Conservation (phyloP, 129 eudicot species). For the Cynara cardunculus region DNA sequence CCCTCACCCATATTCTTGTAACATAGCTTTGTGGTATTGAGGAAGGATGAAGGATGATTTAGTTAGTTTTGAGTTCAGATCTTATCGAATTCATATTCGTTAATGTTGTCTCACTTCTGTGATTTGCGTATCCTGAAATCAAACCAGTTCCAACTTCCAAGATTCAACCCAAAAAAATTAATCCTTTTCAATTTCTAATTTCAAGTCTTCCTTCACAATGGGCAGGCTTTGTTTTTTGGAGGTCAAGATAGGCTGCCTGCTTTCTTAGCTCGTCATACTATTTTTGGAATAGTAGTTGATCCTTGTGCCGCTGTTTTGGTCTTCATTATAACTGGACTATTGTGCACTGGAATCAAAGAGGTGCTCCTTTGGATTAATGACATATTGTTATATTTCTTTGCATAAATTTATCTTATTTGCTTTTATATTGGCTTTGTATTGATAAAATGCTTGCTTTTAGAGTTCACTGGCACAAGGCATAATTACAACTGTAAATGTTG, state of each 20-base stretch:
- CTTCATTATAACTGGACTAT: constrained; percentile 68
- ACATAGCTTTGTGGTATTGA: not conserved
- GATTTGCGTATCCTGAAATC: not conserved
- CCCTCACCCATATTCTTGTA: not conserved
- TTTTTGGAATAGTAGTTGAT: constrained; percentile 77
- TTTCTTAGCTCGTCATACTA: constrained; percentile 73
- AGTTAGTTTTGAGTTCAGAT: not conserved
- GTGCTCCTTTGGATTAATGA: constrained; percentile 24
- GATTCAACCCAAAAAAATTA: not conserved
- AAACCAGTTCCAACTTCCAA: not conserved
- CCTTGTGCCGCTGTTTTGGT: constrained; percentile 95
- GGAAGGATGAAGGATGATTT: not conserved
- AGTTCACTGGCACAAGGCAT: constrained; percentile 64
- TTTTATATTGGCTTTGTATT: constrained; percentile 3
- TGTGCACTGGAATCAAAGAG: constrained; percentile 95
- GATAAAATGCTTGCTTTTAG: constrained; percentile 25
- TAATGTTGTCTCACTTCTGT: not conserved
- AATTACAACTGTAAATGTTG: constrained; percentile 52
- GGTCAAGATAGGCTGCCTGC: constrained; percentile 70
- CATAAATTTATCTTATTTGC: not conserved
- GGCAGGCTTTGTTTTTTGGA: constrained; percentile 87
- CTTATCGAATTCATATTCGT: not conserved
- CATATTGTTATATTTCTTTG: not conserved
- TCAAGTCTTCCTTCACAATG: not conserved
- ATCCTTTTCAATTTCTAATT: not conserved